Evolutionary conservation across 257 asterid genomes (phyloP).

Genomic region (Scutellaria baicalensis): DNA sequence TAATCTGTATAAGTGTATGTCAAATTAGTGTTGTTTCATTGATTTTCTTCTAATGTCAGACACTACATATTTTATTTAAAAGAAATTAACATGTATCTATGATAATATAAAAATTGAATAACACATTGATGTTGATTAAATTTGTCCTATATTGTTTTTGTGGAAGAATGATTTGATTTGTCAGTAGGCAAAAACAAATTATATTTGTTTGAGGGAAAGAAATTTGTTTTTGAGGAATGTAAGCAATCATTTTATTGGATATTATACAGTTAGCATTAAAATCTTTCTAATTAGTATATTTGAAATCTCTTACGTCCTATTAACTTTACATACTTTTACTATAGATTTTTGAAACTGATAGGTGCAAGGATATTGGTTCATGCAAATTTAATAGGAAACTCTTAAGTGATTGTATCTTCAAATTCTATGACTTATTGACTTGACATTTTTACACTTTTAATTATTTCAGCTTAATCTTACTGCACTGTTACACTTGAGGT

Average conservation of each 20-base stretch:
- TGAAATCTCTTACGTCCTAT: background rate
- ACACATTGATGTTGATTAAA: background rate
- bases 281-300: background rate
- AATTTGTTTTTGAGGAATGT: background rate
- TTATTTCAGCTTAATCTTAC: slow-evolving; percentile 4
- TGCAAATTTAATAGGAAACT: background rate
- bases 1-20: background rate
- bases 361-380: background rate
- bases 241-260: background rate
- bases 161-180: background rate
- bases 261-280: background rate
- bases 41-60: background rate
- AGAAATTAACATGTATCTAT: background rate
- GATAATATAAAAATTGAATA: background rate
- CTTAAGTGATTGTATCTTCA: background rate
- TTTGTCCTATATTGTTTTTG: background rate
- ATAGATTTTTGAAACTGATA: slow-evolving; percentile 4
- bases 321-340: background rate
- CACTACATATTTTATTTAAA: background rate
- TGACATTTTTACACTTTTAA: background rate
- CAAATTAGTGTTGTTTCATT: background rate
- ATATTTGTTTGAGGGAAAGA: background rate
- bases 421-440: background rate
- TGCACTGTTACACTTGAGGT: background rate
- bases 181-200: background rate